phyloP scores from a whole-genome alignment of 805 yeast genomes.

The Cephaloascus fragrans region DNA sequence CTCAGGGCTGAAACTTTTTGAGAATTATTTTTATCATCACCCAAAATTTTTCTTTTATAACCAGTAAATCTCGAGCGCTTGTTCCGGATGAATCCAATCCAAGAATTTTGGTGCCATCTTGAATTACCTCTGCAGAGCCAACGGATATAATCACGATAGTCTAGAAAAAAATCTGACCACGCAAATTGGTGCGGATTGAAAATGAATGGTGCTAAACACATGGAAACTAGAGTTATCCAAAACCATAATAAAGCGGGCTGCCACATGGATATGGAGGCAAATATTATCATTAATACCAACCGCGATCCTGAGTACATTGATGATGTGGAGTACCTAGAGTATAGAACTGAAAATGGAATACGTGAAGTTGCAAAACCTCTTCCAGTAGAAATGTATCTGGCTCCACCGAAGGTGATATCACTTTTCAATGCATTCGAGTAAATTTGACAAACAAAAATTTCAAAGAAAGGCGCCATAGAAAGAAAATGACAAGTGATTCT shows the following conservation, averaged over 20 bases:
- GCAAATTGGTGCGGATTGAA: slow-evolving; percentile 48
- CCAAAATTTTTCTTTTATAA: slow-evolving; percentile 6
- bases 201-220: slow-evolving; percentile 39
- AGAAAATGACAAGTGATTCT: slow-evolving; percentile 68
- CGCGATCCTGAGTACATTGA: slow-evolving; percentile 76
- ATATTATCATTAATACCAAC: slow-evolving; percentile 57
- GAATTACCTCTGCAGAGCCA: slow-evolving; percentile 83
- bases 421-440: slow-evolving; percentile 70
- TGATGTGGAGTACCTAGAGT: slow-evolving; percentile 64
- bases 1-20: slow-evolving; percentile 1
- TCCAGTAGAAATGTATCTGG: slow-evolving; percentile 86
- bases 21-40: neutral
- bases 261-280: slow-evolving; percentile 77
- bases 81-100: slow-evolving; percentile 55
- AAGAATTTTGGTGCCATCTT: slow-evolving; percentile 56
- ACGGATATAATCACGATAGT: slow-evolving; percentile 38
- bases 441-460: slow-evolving; percentile 90
- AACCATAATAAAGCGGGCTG: slow-evolving; percentile 59
- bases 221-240: slow-evolving; percentile 36
- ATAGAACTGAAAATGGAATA: slow-evolving; percentile 58
- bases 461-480: slow-evolving; percentile 85
- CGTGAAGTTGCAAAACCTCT: slow-evolving; percentile 89
- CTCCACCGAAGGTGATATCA: slow-evolving; percentile 85
- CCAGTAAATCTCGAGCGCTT: slow-evolving; percentile 17
- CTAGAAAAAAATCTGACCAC: slow-evolving; percentile 35